These are phyloP conservation scores for Acorus gramineus DNA, from an alignment of 106 monocot genomes.

Conservation along the genomic window DNA sequence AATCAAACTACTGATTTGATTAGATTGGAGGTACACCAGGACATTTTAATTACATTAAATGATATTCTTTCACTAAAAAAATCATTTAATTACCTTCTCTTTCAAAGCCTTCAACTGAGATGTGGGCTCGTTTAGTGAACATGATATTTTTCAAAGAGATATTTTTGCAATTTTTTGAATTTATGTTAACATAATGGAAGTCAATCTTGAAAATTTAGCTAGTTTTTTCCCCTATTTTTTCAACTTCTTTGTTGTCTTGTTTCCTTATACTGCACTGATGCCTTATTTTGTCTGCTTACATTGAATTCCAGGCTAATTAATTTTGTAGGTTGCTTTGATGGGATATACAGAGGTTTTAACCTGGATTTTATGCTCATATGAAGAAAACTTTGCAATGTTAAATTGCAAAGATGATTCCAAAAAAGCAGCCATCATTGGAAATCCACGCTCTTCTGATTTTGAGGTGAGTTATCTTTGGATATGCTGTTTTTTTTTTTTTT, in stretches of 20 bases:
- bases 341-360: slow-evolving; percentile 97
- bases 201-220: too few relatives aligned
- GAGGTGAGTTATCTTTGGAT: slow-evolving; percentile 29
- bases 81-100: too few relatives aligned
- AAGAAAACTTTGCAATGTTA: slow-evolving; percentile 84
- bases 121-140: too few relatives aligned
- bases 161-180: too few relatives aligned
- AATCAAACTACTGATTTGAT: slow-evolving; percentile 76
- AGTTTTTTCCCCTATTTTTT: too few relatives aligned
- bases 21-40: slow-evolving; percentile 53
- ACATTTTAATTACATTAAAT: background rate
- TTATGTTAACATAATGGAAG: too few relatives aligned
- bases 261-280: background rate
- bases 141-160: too few relatives aligned
- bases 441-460: slow-evolving; percentile 89
- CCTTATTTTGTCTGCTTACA: background rate
- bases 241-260: too few relatives aligned
- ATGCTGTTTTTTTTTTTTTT: background rate
- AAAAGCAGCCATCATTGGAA: slow-evolving; percentile 73
- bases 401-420: slow-evolving; percentile 50
- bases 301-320: too few relatives aligned
- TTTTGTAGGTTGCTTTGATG: slow-evolving; percentile 78
- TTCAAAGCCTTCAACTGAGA: too few relatives aligned
- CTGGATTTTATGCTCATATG: slow-evolving; percentile 81
- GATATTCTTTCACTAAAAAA: too few relatives aligned